These are phyloP conservation scores for Rhinocladiella mackenziei DNA, from an alignment of 2,329 filamentous ascomycete species.

Conservation along the genomic window DNA sequence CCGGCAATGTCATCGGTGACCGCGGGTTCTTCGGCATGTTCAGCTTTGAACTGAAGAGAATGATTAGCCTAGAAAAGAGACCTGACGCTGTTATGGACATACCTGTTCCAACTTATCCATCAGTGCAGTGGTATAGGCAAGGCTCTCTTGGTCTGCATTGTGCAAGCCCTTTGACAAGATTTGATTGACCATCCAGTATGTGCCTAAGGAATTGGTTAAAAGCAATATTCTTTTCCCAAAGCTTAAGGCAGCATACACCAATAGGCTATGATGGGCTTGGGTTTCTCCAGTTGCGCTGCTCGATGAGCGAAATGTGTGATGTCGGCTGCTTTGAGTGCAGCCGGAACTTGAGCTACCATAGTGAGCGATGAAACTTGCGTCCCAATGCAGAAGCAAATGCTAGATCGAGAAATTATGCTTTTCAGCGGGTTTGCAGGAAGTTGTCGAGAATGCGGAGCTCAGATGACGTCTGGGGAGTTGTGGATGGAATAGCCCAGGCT, in stretches of 20 bases:
- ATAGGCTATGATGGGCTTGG: constrained; percentile 85
- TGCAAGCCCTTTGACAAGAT: constrained; percentile 80
- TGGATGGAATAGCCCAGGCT: too few species aligned
- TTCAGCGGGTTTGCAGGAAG: too few species aligned
- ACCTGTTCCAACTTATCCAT: constrained; percentile 90
- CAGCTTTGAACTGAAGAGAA: constrained; percentile 58
- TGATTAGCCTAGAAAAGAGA: background rate
- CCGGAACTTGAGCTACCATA: constrained; percentile 73
- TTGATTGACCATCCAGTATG: constrained; percentile 90
- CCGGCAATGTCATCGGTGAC: constrained; percentile 80
- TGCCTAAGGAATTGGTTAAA: constrained; percentile 52
- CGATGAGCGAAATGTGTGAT: constrained; percentile 79
- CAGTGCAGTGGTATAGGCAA: constrained; percentile 72
- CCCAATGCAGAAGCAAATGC: background rate
- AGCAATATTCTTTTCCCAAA: constrained; percentile 21
- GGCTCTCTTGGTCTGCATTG: constrained; percentile 69
- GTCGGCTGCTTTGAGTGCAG: constrained; percentile 72
- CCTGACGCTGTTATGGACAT: constrained; percentile 28
- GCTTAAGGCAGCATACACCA: constrained; percentile 68
- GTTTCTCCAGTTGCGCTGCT: constrained; percentile 75
- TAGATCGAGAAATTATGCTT: too few species aligned
- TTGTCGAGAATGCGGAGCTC: too few species aligned
- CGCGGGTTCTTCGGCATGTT: constrained; percentile 73
- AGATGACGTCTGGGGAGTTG: too few species aligned
- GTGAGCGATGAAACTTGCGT: background rate